Base-by-base conservation (phyloP, 441 rosid genomes). In the Lagerstroemia fauriei region DNA sequence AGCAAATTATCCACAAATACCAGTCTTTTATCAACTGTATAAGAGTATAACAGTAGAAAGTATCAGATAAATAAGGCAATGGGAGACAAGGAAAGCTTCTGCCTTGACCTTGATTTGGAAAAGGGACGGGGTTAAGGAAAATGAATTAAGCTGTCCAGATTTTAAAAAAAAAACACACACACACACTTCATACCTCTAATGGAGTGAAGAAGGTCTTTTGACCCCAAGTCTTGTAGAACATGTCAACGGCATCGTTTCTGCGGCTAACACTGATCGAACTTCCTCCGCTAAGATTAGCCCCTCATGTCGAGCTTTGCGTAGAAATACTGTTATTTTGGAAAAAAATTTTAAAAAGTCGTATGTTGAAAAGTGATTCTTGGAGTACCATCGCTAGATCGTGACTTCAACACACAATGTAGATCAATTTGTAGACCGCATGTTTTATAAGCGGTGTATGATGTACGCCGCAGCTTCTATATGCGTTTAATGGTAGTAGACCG, bases 161-260 rank as follows among this genome's bases (percentile, higher is more conserved):
- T 0, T 20, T 24, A 61, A 61, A 61, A n/a, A n/a, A n/a, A n/a
- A n/a, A n/a, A n/a, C n/a, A n/a, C n/a, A n/a, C n/a, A n/a, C n/a
- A n/a, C n/a, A 8, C 24, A 10, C 24, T 25, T 24, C 29, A 6
- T 12, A 80, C 82, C 82, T 80, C 82, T 32, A 80, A 32, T 53
- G 38, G 82, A 56, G 76, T 69, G 82, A 56, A 18, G n/a, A 72
- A 77, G 3, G 17, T 70, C 11, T 13, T 38, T 11, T 72, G 82
- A 20, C 82, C 77, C 16, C 70, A 77, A 72, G 76, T 70, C 20
- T 56, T 57, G 77, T 34, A 80, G 76, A 80, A 80, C 76, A 0
- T 12, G 77, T 71, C 82, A 27, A 80, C 57, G 56, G 82, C 82
- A n/a, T 80, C 77, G 27, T 50, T 3, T 69, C 44, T 44, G 1